A percentile compares a stretch with the other conserved stretches of the same genome.
phyloP scores from a whole-genome alignment of 2,329 filamentous ascomycete species.

The Hymenoscyphus linearis region DNA sequence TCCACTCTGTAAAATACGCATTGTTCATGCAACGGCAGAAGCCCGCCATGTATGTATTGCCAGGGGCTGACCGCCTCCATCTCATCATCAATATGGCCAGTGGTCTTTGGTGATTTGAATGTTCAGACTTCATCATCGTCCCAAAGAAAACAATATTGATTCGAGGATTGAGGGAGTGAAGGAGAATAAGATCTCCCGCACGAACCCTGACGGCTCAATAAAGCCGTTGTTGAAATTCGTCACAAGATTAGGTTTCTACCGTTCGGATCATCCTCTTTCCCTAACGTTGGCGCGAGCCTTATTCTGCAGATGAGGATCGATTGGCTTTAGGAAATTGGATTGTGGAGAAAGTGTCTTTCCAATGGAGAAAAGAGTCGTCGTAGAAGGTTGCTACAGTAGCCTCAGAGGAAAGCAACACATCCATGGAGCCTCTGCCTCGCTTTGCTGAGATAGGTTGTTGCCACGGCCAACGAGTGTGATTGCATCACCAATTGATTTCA shows the following conservation, averaged over 20 bases:
- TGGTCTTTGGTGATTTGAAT: not conserved
- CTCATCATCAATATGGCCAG: not conserved
- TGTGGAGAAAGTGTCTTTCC: not conserved
- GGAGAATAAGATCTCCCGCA: not conserved
- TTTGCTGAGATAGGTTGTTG: not conserved
- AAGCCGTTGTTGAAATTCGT: not conserved
- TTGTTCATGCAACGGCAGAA: not conserved
- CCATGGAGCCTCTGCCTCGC: not conserved
- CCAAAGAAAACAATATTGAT: not conserved
- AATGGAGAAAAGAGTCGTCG: not conserved
- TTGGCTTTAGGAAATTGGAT: not conserved
- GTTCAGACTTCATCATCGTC: not conserved
- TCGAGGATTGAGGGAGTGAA: not conserved
- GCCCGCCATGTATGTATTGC: not conserved
- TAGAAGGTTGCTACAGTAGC: not conserved
- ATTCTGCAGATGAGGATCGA: not conserved
- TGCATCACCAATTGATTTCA: not conserved
- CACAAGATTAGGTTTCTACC: not conserved
- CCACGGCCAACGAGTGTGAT: not conserved
- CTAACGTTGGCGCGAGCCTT: constrained; percentile 4
- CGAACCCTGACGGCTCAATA: not conserved
- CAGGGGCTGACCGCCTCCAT: not conserved
- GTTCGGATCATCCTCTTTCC: constrained; percentile 6
- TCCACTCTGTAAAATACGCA: not conserved
- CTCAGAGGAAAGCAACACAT: not conserved